These are phyloP conservation scores for Dryas alaskensis DNA, from an alignment of 306 rosid species.

Conservation along the genomic window DNA sequence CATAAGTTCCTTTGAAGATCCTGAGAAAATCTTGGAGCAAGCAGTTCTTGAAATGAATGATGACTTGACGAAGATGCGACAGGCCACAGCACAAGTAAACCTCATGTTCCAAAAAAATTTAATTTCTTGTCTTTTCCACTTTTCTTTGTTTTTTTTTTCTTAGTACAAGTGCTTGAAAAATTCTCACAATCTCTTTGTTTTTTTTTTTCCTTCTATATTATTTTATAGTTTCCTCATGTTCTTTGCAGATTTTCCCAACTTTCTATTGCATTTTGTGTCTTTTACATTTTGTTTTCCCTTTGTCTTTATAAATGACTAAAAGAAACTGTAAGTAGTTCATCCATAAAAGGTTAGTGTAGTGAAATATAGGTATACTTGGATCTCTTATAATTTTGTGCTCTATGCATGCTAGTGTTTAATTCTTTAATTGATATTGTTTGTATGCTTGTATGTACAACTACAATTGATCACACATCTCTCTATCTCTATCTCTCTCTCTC, in stretches of 20 bases:
- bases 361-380: not conserved
- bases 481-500: not conserved
- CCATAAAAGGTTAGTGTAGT: not conserved
- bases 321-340: not conserved
- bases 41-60: constrained; percentile 94
- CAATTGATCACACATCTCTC: not conserved
- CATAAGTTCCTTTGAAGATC: constrained; percentile 86
- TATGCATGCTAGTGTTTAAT: not conserved
- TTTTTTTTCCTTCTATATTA: not conserved
- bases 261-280: not conserved
- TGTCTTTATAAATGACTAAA: not conserved
- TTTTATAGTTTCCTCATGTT: not conserved
- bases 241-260: not conserved
- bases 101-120: not conserved
- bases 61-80: constrained; percentile 95
- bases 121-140: not conserved
- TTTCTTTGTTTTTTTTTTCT: not conserved
- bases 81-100: constrained; percentile 94
- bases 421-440: not conserved
- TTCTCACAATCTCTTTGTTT: not conserved
- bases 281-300: not conserved
- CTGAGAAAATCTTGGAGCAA: constrained; percentile 95
- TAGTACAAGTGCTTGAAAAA: not conserved
- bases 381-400: constrained; percentile 2
- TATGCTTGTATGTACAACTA: not conserved